Conservation (phyloP, 495 filamentous ascomycete species). For the Penicillium parvum region DNA sequence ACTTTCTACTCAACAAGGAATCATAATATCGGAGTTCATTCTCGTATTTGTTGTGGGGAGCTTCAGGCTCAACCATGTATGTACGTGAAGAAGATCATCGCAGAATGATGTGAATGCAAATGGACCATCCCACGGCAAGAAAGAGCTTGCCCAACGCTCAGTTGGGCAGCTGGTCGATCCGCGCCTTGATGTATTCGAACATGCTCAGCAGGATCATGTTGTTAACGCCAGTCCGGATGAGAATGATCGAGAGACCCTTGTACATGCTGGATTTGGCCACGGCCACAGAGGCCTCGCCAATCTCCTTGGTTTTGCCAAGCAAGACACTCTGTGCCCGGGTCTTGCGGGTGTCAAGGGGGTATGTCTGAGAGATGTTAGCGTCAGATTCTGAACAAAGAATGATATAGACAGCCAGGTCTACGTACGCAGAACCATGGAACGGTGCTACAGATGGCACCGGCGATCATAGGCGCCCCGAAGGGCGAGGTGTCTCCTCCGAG, state of each 20-base stretch:
- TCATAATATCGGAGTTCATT: conserved; percentile 9
- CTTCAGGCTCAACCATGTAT: conserved; percentile 20
- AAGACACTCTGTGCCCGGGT: conserved; percentile 47
- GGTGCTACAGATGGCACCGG: conserved; percentile 45
- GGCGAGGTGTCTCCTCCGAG: conserved; percentile 36
- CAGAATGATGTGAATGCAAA: conserved; percentile 2
- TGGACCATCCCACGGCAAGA: conserved; percentile 1
- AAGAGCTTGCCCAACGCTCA: conserved; percentile 12
- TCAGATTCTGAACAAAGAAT: background rate
- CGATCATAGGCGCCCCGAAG: conserved; percentile 41
- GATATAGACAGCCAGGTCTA: conserved; percentile 4
- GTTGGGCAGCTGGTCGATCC: conserved; percentile 35
- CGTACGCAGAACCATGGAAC: conserved; percentile 47
- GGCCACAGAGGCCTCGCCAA: conserved; percentile 41
- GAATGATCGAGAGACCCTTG: conserved; percentile 45
- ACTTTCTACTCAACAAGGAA: background rate
- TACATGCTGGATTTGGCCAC: conserved; percentile 48
- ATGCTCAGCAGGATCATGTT: conserved; percentile 48
- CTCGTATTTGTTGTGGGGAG: conserved; percentile 25
- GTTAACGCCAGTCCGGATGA: conserved; percentile 44
- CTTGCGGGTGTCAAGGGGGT: conserved; percentile 47
- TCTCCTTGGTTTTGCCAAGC: conserved; percentile 41
- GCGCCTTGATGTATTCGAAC: conserved; percentile 43
- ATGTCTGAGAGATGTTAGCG: conserved; percentile 32
- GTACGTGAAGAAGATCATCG: conserved; percentile 19